phyloP scores from a whole-genome alignment of 148 eudicot genomes.

The Rhododendron simsii region DNA sequence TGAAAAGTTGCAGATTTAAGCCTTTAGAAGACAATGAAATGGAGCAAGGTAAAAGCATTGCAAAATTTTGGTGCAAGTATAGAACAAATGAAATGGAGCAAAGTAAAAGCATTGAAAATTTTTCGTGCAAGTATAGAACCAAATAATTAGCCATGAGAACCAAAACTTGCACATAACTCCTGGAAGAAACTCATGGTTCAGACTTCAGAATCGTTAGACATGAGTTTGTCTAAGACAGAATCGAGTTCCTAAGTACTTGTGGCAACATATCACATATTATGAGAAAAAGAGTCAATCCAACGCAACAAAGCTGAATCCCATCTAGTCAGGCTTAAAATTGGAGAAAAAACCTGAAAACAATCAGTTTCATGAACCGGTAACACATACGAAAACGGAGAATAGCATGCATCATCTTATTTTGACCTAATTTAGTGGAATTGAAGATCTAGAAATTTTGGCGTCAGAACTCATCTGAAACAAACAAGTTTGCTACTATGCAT shows the following conservation, averaged over 20 bases:
- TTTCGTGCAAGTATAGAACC: background rate
- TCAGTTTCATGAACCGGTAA: background rate
- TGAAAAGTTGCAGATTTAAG: constrained; percentile 19
- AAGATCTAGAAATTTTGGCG: background rate
- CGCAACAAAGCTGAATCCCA: background rate
- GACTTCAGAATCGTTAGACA: background rate
- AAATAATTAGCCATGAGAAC: background rate
- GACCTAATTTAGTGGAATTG: background rate
- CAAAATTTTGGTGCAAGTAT: background rate
- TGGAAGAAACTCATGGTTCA: background rate
- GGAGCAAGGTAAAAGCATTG: background rate
- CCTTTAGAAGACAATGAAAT: background rate
- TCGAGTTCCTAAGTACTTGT: background rate
- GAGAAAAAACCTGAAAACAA: background rate
- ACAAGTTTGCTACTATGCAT: background rate
- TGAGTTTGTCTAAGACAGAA: background rate
- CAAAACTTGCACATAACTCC: background rate
- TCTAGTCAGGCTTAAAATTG: background rate
- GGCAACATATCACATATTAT: background rate
- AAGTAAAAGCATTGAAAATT: background rate
- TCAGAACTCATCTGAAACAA: background rate
- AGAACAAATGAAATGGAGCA: background rate
- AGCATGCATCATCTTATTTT: constrained; percentile 3
- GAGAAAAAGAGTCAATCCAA: background rate
- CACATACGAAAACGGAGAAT: background rate